A percentile compares a stretch with the other conserved stretches of the same genome.
Evolutionary conservation across 2,329 filamentous ascomycete genomes (phyloP).

Genomic region (Nakataea oryzae): DNA sequence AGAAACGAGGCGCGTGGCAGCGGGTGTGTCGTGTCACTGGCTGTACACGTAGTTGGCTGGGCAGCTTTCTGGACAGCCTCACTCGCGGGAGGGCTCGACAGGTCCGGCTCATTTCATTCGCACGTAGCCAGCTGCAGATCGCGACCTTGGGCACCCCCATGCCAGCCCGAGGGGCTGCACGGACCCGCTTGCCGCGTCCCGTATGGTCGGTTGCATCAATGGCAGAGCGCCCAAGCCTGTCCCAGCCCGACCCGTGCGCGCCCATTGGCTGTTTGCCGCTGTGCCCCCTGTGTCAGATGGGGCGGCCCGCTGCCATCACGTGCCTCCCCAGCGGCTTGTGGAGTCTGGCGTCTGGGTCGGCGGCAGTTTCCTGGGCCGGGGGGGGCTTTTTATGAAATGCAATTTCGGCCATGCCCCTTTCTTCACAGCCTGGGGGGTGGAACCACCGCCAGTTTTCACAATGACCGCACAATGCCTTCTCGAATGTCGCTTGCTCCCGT

Average conservation of each 20-base stretch:
- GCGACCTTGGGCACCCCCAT: not conserved
- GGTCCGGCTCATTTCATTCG: not conserved
- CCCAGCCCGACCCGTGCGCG: not conserved
- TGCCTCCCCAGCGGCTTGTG: not conserved
- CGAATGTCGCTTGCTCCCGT: not conserved
- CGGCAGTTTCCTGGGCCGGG: not conserved
- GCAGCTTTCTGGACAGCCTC: not conserved
- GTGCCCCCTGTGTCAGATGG: no score
- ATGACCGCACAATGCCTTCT: not conserved
- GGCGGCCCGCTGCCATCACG: not conserved
- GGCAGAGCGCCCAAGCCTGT: not conserved
- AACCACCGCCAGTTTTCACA: not conserved
- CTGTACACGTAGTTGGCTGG: not conserved
- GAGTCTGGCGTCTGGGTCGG: not conserved
- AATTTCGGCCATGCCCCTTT: not conserved
- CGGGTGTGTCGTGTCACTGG: not conserved
- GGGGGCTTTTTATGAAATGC: not conserved
- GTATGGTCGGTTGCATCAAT: not conserved
- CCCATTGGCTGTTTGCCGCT: not conserved
- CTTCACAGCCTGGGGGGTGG: not conserved
- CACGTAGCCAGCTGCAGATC: not conserved
- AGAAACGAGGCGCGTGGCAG: not conserved
- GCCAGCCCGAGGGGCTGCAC: not conserved
- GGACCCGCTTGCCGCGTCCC: not conserved
- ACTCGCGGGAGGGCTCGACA: not conserved